phyloP scores from a whole-genome alignment of 2,329 filamentous ascomycete genomes.

The Colletotrichum lentis region DNA sequence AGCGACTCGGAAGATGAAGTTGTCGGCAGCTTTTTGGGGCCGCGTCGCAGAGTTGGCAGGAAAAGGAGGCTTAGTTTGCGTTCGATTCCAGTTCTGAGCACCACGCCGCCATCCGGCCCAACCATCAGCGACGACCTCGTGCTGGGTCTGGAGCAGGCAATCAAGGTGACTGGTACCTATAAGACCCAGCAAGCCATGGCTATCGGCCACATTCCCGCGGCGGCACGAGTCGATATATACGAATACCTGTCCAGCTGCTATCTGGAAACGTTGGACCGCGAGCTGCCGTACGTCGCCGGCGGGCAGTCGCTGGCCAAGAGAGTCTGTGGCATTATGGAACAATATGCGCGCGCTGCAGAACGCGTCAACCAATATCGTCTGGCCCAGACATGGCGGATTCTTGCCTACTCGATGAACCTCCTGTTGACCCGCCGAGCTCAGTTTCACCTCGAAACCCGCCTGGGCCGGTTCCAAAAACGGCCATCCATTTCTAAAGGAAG shows the following conservation, averaged over 20 bases:
- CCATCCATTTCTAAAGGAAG: slow-evolving; percentile 39
- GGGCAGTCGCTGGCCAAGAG: slow-evolving; percentile 55
- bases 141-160: slow-evolving; percentile 65
- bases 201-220: slow-evolving; percentile 64
- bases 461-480: slow-evolving; percentile 51
- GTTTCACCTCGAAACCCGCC: slow-evolving; percentile 63
- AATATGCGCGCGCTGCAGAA: slow-evolving; percentile 67
- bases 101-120: slow-evolving; percentile 61
- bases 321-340: slow-evolving; percentile 61
- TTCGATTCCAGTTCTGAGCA: slow-evolving; percentile 52
- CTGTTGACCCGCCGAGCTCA: slow-evolving; percentile 64
- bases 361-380: slow-evolving; percentile 64
- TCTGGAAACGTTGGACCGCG: slow-evolving; percentile 60
- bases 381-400: slow-evolving; percentile 70
- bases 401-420: slow-evolving; percentile 64
- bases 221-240: slow-evolving; percentile 60
- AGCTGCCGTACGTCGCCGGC: slow-evolving; percentile 54
- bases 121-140: slow-evolving; percentile 54
- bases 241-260: slow-evolving; percentile 66
- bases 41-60: slow-evolving; percentile 51
- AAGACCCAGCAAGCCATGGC: slow-evolving; percentile 70
- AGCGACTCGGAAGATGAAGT: slow-evolving; percentile 74
- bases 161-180: slow-evolving; percentile 65
- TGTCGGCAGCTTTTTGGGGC: slow-evolving; percentile 66
- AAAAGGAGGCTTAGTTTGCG: slow-evolving; percentile 54